A percentile compares a stretch with the other conserved stretches of the same genome.
phyloP scores from a whole-genome alignment of 2,329 filamentous ascomycete species.

The Amphichorda felina region DNA sequence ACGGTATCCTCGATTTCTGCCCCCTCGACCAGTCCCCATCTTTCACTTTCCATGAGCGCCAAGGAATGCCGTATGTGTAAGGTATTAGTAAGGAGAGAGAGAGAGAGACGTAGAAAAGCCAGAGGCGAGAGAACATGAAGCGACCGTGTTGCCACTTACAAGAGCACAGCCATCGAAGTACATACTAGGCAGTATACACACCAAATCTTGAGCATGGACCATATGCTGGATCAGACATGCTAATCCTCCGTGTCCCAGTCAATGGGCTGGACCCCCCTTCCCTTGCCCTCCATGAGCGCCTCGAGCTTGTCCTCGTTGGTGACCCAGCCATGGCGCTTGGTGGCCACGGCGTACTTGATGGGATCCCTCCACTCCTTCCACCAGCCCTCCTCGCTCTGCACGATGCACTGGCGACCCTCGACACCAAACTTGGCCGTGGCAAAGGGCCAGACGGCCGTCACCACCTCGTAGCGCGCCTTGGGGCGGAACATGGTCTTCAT shows the following conservation, averaged over 20 bases:
- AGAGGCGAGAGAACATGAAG: no score
- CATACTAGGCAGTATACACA: no score
- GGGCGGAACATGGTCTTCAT: slow-evolving; percentile 38
- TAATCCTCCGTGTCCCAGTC: slow-evolving; percentile 37
- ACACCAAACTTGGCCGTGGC: slow-evolving; percentile 34
- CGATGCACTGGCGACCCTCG: slow-evolving; percentile 28
- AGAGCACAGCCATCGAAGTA: no score
- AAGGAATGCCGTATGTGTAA: no score
- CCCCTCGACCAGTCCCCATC: no score
- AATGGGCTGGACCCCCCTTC: slow-evolving; percentile 19
- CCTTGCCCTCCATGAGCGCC: slow-evolving; percentile 36
- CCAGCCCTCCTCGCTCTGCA: slow-evolving; percentile 46
- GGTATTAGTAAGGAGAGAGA: no score
- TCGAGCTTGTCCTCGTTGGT: slow-evolving; percentile 43
- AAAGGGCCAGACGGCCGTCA: slow-evolving; percentile 46
- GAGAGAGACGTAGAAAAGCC: no score
- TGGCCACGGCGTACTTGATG: slow-evolving; percentile 30
- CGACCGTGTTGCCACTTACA: no score
- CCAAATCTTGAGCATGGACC: no score
- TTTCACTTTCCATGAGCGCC: no score
- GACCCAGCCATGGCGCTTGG: slow-evolving; percentile 26
- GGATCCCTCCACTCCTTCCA: slow-evolving; percentile 28
- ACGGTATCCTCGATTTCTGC: no score
- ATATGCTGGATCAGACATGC: no score
- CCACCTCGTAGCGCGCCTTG: slow-evolving; percentile 41